Evolutionary conservation across 2,329 filamentous ascomycete genomes (phyloP), one percentile per base, ranked within the genome.

Genomic region (Whalleya microplaca): DNA sequence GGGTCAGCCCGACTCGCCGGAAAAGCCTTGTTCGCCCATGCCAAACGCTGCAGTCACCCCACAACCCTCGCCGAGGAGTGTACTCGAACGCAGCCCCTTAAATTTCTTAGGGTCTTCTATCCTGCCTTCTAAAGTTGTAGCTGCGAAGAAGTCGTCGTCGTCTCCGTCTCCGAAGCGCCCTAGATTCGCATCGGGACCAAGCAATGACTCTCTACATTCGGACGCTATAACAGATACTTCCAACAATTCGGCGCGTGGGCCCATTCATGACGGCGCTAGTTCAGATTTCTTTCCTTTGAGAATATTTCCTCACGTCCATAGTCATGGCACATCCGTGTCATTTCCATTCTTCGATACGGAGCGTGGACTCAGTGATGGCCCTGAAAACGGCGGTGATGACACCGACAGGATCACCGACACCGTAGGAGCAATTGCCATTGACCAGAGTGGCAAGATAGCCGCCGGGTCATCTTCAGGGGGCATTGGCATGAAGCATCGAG

Each of bases 401-500:
- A 6, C n/a, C 18, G 83, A 89, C 67, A 81, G 75, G 21, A 83
- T 99, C 65, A 96, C 89, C 2, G 95, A 99, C 76, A 99, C 95
- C 12, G 92, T 99, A 56, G 95, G 96, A 44, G 95, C 93, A 23
- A 96, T 99, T 69, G 95, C 92, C 10, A 88, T 99, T 61, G 95
- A 99, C 69, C 83, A 84, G 48, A 84, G 83, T 65, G 95, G 95
- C 16, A 88, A 89, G 56, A 96, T 99, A 69, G 94, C 96, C 3
- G 95, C 94, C 3, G 95, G 90, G 16, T 96, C 95, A 1, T 99
- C 95, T 1, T 99, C 96, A 16, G 95, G 95, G 5, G 95, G 95
- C 1, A 99, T 99, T 71, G 94, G 95, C 23, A 97, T 99, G 94
- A 99, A 99, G 72, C 93, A 96, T 73, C 86, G 87, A 58, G 96